phyloP scores from a whole-genome alignment of 176 grass and related monocot species.

The Alloteropsis semialata region DNA sequence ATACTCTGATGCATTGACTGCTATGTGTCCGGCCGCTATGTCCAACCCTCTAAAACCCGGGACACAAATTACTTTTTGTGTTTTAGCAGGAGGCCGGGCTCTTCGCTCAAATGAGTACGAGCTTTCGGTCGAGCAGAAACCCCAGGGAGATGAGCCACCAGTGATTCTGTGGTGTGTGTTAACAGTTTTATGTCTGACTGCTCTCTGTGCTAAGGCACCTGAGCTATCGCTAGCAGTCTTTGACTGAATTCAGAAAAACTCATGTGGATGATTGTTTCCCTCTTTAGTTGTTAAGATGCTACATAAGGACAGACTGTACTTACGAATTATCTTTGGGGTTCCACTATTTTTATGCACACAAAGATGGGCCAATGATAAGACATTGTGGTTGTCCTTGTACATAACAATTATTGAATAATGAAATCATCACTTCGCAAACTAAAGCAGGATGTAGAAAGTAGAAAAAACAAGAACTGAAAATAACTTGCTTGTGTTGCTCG shows the following conservation, averaged over 20 bases:
- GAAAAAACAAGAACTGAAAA: not conserved
- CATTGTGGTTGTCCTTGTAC: not conserved
- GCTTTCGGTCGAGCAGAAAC: constrained; percentile 32
- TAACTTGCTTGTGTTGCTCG: not conserved
- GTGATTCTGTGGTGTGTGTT: too few species aligned
- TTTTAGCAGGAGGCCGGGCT: constrained; percentile 43
- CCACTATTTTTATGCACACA: not conserved
- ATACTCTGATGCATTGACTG: too few species aligned
- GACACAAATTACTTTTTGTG: constrained; percentile 28
- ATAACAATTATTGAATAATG: not conserved
- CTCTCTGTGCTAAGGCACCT: too few species aligned
- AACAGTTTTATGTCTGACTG: too few species aligned
- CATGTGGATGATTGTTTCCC: constrained; percentile 12
- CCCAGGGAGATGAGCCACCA: too few species aligned
- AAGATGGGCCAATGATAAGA: not conserved
- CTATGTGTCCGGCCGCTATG: constrained; percentile 6
- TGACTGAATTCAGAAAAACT: too few species aligned
- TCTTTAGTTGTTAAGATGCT: not conserved
- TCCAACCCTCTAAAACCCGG: not conserved
- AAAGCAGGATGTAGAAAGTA: not conserved
- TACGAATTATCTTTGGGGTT: not conserved
- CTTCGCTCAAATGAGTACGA: constrained; percentile 31
- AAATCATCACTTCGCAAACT: not conserved
- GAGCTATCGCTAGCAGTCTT: too few species aligned
- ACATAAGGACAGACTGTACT: not conserved